Conservation (phyloP, 2,329 filamentous ascomycete species). For the Cladosporium sp. region DNA sequence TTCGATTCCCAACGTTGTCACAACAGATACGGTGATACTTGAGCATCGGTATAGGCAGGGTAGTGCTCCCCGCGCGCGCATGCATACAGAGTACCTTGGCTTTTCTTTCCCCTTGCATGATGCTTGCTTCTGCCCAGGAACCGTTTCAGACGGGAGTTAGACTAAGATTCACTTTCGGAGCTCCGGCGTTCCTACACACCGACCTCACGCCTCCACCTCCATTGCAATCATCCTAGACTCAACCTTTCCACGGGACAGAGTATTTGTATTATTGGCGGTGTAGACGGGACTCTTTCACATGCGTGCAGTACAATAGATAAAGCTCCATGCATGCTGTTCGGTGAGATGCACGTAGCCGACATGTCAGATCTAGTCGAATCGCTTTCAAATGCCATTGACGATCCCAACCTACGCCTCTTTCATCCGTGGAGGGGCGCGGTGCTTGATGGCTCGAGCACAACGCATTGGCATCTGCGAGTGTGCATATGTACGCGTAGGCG, state of each 20-base stretch:
- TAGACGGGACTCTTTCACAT: neutral
- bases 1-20: neutral
- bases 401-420: too few species aligned
- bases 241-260: neutral
- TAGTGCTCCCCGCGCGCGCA: neutral
- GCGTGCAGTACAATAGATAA: neutral
- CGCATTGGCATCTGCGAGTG: neutral
- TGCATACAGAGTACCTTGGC: neutral
- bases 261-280: neutral
- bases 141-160: neutral
- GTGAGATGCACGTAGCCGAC: neutral
- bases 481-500: neutral
- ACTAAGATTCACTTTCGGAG: slow-evolving; percentile 4
- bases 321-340: neutral
- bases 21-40: neutral
- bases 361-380: neutral
- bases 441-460: neutral
- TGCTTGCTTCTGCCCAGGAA: slow-evolving; percentile 5
- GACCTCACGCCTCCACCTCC: neutral
- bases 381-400: neutral
- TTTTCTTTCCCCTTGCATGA: slow-evolving; percentile 13
- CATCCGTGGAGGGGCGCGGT: too few species aligned
- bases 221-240: neutral
- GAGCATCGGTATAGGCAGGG: slow-evolving; percentile 11
- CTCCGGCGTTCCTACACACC: neutral